A percentile compares a stretch with the other conserved stretches of the same genome.
These are phyloP conservation scores for Dichomitus squalens DNA, from an alignment of 1,284 basidiomycete species.

Conservation along the genomic window DNA sequence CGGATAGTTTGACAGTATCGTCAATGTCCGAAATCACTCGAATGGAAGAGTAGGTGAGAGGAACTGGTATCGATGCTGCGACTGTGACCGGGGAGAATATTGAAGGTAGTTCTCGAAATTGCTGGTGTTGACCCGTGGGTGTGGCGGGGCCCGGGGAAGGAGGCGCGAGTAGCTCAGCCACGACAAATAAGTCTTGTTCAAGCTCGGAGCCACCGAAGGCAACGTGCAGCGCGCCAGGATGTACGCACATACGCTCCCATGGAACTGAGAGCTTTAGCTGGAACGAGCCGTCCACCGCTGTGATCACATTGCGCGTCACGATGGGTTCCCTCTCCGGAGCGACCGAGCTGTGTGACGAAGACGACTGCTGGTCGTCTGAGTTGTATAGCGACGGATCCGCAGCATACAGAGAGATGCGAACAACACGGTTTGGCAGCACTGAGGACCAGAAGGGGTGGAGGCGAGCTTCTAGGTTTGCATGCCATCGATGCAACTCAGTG, in stretches of 20 bases:
- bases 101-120: conserved; percentile 21
- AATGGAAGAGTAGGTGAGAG: conserved; percentile 59
- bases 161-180: conserved; percentile 53
- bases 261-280: conserved; percentile 58
- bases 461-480: conserved; percentile 74
- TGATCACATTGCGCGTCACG: conserved; percentile 50
- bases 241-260: conserved; percentile 70
- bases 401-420: conserved; percentile 60
- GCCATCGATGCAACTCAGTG: conserved; percentile 54
- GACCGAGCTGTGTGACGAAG: conserved; percentile 26
- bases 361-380: conserved; percentile 12
- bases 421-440: conserved; percentile 57
- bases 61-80: conserved; percentile 41
- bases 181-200: conserved; percentile 61
- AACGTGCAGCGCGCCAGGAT: conserved; percentile 58
- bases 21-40: conserved; percentile 93
- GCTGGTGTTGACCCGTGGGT: conserved; percentile 26
- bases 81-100: conserved; percentile 15
- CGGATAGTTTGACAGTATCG: conserved; percentile 87
- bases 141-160: conserved; percentile 27
- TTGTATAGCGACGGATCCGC: conserved; percentile 32
- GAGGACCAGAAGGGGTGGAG: conserved; percentile 80
- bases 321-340: conserved; percentile 45
- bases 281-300: conserved; percentile 73
- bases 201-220: conserved; percentile 53